phyloP scores from a whole-genome alignment of 257 asterid genomes.

The Ajuga chamaepitys region DNA sequence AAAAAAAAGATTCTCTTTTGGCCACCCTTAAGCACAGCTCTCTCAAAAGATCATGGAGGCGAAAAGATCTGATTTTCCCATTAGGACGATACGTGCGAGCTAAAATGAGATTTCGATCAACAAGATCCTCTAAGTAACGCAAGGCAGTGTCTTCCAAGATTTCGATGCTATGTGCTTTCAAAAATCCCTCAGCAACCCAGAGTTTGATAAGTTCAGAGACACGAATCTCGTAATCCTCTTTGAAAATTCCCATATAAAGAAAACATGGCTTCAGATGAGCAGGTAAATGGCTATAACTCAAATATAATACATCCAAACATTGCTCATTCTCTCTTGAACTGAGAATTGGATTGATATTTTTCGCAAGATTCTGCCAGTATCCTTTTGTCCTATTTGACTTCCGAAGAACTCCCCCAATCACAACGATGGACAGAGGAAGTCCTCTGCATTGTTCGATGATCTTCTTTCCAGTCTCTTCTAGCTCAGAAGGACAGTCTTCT shows the following conservation, averaged over 20 bases:
- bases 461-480: neutral
- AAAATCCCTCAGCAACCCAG: no score
- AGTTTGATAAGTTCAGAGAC: no score
- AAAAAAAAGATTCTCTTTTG: neutral
- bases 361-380: neutral
- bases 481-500: neutral
- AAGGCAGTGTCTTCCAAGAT: neutral
- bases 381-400: neutral
- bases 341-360: neutral
- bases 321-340: neutral
- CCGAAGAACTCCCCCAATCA: slow-evolving; percentile 1
- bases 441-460: neutral
- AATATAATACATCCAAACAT: neutral
- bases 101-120: neutral
- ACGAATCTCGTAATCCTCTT: no score
- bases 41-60: slow-evolving; percentile 1
- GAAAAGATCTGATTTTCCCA: neutral
- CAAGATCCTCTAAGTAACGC: neutral
- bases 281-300: no score
- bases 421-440: neutral
- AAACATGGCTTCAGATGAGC: no score
- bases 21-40: slow-evolving; percentile 3
- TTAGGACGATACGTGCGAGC: neutral
- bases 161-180: neutral
- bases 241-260: no score